Evolutionary conservation across 257 asterid genomes (phyloP).

Genomic region (Petunia axillaris): DNA sequence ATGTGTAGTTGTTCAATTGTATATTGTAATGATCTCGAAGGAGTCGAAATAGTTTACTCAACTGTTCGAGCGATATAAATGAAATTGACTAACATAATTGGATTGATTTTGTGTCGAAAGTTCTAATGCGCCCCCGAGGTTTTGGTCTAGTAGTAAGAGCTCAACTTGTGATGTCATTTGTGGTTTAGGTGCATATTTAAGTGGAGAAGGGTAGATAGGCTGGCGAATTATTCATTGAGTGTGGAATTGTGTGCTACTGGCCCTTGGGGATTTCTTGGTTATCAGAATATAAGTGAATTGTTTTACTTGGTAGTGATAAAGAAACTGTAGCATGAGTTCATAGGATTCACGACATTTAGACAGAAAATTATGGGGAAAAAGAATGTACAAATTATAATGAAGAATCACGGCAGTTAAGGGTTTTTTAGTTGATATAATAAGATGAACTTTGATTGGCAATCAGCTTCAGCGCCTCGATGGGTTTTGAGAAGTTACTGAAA

Average conservation of each 20-base stretch:
- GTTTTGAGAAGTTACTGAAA: slow-evolving; percentile 10
- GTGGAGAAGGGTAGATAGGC: too few species aligned
- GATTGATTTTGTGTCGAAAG: background rate
- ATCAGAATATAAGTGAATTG: too few species aligned
- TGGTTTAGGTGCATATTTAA: too few species aligned
- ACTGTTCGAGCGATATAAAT: background rate
- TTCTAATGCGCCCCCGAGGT: background rate
- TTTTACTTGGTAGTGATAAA: background rate
- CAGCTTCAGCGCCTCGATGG: background rate
- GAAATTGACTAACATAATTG: background rate
- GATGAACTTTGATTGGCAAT: background rate
- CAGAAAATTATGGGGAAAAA: background rate
- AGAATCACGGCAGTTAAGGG: background rate
- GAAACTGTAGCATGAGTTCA: background rate
- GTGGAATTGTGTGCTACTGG: too few species aligned
- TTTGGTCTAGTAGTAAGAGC: too few species aligned
- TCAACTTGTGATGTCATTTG: too few species aligned
- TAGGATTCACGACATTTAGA: background rate
- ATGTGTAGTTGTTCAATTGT: too few species aligned
- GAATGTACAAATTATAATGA: background rate
- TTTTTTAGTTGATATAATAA: slow-evolving; percentile 11
- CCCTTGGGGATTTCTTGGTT: too few species aligned
- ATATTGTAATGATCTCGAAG: background rate
- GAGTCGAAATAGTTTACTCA: background rate
- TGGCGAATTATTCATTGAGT: too few species aligned